These are phyloP conservation scores for Globisporangium okanoganense DNA, from an alignment of 352 stramenopile genomes.

Conservation along the genomic window DNA sequence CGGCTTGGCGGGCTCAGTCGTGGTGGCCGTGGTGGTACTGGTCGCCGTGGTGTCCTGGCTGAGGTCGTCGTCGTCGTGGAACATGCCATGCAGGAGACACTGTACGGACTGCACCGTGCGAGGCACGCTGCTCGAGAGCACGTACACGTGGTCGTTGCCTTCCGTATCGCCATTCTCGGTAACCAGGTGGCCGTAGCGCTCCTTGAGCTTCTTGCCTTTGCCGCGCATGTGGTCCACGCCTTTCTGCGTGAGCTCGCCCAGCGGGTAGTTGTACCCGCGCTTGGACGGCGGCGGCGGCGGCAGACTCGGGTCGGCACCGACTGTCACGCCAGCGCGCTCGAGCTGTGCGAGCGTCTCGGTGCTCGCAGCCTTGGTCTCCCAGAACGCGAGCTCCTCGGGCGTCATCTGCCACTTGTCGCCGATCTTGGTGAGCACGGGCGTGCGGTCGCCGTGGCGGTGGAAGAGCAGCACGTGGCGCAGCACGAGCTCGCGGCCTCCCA, in stretches of 20 bases:
- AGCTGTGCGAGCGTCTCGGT: conserved; percentile 42
- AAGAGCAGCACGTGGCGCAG: conserved; percentile 76
- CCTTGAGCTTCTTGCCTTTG: conserved; percentile 47
- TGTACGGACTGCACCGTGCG: conserved; percentile 78
- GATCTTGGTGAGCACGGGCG: conserved; percentile 62
- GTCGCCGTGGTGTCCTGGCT: conserved; percentile 1
- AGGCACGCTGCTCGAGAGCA: conserved; percentile 73
- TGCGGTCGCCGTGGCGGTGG: conserved; percentile 78
- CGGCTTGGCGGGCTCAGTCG: conserved; percentile 10
- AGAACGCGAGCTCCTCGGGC: conserved; percentile 56
- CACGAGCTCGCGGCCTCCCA: conserved; percentile 25
- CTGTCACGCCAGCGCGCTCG: conserved; percentile 37
- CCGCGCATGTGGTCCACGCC: conserved; percentile 68
- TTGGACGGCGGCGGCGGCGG: conserved; percentile 39
- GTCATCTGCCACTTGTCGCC: conserved; percentile 50
- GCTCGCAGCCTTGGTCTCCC: conserved; percentile 51
- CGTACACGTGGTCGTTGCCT: conserved; percentile 53
- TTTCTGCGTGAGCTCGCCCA: conserved; percentile 56
- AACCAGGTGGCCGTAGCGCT: conserved; percentile 46
- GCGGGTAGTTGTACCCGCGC: conserved; percentile 38
- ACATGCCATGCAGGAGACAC: conserved; percentile 68
- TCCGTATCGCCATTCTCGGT: background rate
- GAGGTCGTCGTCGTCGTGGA: conserved; percentile 29
- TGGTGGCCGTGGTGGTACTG: background rate
- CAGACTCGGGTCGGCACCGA: conserved; percentile 41